A percentile compares a stretch with the other conserved stretches of the same genome.
Evolutionary conservation across 2,329 filamentous ascomycete species (phyloP).

Genomic region (Claviceps sp.): DNA sequence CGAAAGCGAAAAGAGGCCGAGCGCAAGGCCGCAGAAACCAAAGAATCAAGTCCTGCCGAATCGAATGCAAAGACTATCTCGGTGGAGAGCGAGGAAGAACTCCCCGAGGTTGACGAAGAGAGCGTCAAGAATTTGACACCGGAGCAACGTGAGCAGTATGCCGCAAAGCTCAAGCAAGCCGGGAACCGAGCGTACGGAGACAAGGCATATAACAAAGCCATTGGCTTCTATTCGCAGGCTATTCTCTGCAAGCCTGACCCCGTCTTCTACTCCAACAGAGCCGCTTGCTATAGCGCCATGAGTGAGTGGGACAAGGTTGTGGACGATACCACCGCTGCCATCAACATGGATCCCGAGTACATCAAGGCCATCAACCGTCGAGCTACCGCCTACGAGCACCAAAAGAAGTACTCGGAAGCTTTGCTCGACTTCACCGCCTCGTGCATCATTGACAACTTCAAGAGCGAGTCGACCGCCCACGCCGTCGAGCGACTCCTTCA

Average conservation of each 20-base stretch:
- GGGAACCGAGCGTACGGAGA: conserved; percentile 93
- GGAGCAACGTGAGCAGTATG: conserved; percentile 72
- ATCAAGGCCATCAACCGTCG: conserved; percentile 95
- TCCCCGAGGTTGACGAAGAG: conserved; percentile 53
- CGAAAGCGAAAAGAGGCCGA: conserved; percentile 75
- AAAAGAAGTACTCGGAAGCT: conserved; percentile 81
- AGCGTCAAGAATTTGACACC: conserved; percentile 36
- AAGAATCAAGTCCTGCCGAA: conserved; percentile 20
- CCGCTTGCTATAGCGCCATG: conserved; percentile 91
- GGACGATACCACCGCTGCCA: conserved; percentile 88
- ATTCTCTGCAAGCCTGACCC: conserved; percentile 95
- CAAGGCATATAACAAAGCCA: conserved; percentile 88
- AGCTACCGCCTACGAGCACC: conserved; percentile 91
- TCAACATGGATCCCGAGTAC: conserved; percentile 88
- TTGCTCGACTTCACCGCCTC: conserved; percentile 96
- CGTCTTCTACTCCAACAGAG: conserved; percentile 97
- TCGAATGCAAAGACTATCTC: conserved; percentile 35
- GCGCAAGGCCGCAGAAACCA: conserved; percentile 38
- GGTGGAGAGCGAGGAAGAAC: conserved; percentile 48
- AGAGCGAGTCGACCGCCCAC: conserved; percentile 77
- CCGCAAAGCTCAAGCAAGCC: conserved; percentile 82
- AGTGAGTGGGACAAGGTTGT: conserved; percentile 92
- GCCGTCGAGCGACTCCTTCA: conserved; percentile 88
- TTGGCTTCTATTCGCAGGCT: conserved; percentile 88
- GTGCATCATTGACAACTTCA: conserved; percentile 97